A percentile compares a stretch with the other conserved stretches of the same genome.
These are phyloP conservation scores for Diplogelasinospora grovesii DNA, from an alignment of 495 filamentous ascomycete species.

Conservation along the genomic window DNA sequence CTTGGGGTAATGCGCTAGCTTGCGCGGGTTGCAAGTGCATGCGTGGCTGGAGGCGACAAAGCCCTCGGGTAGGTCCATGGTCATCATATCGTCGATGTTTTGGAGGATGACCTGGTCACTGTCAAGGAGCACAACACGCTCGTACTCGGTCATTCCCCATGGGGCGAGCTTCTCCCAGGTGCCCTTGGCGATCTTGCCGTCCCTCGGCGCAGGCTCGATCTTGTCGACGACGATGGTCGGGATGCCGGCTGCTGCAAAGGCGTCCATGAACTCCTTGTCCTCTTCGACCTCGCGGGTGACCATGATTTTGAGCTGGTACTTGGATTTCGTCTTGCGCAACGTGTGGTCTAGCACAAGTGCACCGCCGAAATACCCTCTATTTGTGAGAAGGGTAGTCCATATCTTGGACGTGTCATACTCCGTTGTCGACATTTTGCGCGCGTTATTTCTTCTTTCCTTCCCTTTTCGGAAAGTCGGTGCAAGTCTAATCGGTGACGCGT, in stretches of 20 bases:
- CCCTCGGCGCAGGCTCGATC: slow-evolving; percentile 29
- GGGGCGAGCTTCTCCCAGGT: slow-evolving; percentile 39
- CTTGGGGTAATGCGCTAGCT: slow-evolving; percentile 32
- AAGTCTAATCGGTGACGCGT: too few relatives aligned
- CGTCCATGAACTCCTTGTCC: slow-evolving; percentile 34
- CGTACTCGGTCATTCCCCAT: slow-evolving; percentile 35
- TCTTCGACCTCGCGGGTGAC: slow-evolving; percentile 32
- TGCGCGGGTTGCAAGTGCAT: slow-evolving; percentile 34
- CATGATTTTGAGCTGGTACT: slow-evolving; percentile 36
- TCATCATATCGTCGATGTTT: slow-evolving; percentile 39
- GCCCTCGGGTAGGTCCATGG: slow-evolving; percentile 25
- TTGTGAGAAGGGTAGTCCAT: slow-evolving; percentile 36
- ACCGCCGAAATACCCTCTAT: slow-evolving; percentile 33
- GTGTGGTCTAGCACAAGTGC: slow-evolving; percentile 33
- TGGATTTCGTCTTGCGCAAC: slow-evolving; percentile 25
- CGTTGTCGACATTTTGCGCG: neutral
- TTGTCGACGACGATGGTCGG: slow-evolving; percentile 34
- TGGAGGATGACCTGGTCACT: slow-evolving; percentile 34
- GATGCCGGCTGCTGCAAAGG: slow-evolving; percentile 31
- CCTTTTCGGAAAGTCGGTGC: too few relatives aligned
- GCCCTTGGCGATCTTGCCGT: slow-evolving; percentile 34
- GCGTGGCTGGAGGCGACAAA: slow-evolving; percentile 30
- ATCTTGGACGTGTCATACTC: slow-evolving; percentile 24
- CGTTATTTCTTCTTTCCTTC: too few relatives aligned
- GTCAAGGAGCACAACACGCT: slow-evolving; percentile 36